Percentiles rank a stretch among this genome's conserved stretches.
phyloP scores from a whole-genome alignment of 768 basidiomycete species.

The Boletus fagicola region DNA sequence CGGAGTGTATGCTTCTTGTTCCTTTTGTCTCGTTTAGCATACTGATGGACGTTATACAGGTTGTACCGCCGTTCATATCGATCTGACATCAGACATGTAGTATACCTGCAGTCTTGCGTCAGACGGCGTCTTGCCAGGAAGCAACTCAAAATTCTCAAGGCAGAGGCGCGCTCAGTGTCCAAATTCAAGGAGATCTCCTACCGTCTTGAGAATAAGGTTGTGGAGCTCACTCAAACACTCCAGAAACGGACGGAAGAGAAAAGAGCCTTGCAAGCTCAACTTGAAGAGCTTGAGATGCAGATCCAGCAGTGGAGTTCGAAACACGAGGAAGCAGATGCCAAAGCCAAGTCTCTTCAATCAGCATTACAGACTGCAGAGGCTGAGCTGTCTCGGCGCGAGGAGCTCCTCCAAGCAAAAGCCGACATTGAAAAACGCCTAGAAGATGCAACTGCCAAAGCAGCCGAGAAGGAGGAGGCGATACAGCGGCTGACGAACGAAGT shows the following conservation, averaged over 20 bases:
- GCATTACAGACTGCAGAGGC: constrained; percentile 70
- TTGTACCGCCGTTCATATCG: constrained; percentile 53
- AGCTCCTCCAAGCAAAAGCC: constrained; percentile 70
- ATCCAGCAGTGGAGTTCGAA: constrained; percentile 80
- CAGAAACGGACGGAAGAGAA: constrained; percentile 90
- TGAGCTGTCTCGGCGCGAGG: constrained; percentile 69
- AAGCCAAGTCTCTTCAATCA: constrained; percentile 67
- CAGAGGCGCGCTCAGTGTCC: constrained; percentile 94
- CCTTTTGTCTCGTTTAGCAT: background rate
- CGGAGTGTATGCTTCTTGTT: constrained; percentile 68
- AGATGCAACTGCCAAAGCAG: constrained; percentile 66
- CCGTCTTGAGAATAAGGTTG: constrained; percentile 96
- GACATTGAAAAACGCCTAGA: constrained; percentile 79
- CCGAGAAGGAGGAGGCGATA: constrained; percentile 84
- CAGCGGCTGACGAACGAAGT: constrained; percentile 80
- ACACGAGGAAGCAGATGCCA: constrained; percentile 82
- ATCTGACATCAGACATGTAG: constrained; percentile 64
- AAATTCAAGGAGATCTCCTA: constrained; percentile 99
- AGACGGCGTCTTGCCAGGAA: constrained; percentile 85
- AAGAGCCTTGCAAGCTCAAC: constrained; percentile 76
- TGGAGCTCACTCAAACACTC: constrained; percentile 92
- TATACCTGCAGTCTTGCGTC: constrained; percentile 89
- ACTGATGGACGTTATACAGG: constrained; percentile 35
- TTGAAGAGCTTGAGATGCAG: constrained; percentile 80
- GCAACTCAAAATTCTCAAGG: constrained; percentile 77